Conservation (phyloP, 1,139 yeast species). For the Geotrichum phurueaensis region DNA sequence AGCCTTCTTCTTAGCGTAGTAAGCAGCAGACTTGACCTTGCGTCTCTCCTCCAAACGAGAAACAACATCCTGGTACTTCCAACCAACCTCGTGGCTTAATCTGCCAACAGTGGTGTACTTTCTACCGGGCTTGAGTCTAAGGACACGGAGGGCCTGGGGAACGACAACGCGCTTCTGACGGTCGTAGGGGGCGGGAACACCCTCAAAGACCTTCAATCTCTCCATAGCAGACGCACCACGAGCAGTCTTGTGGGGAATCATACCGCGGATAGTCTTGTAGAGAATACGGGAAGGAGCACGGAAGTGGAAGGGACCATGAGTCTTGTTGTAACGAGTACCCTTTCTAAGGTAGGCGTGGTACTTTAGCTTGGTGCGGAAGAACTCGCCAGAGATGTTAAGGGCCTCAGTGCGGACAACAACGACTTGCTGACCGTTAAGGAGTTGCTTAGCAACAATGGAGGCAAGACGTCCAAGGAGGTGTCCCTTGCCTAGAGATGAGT, state of each 20-base stretch:
- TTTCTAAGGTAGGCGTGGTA: conserved; percentile 99
- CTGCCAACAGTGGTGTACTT: conserved; percentile 98
- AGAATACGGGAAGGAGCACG: conserved; percentile 99
- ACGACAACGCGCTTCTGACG: conserved; percentile 99
- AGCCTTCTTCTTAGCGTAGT: conserved; percentile 98
- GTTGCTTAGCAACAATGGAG: conserved; percentile 96
- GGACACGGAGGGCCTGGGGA: conserved; percentile 99
- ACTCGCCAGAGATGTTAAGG: conserved; percentile 98
- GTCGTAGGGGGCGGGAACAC: conserved; percentile 99
- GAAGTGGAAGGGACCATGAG: conserved; percentile 99
- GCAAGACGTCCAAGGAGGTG: conserved; percentile 99
- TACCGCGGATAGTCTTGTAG: conserved; percentile 99
- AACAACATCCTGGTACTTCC: conserved; percentile 99
- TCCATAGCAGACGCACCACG: conserved; percentile 99
- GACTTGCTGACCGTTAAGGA: conserved; percentile 96
- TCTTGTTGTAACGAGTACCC: conserved; percentile 98
- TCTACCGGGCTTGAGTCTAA: conserved; percentile 99
- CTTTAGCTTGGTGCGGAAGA: conserved; percentile 99
- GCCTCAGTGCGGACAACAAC: conserved; percentile 98
- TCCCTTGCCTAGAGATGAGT: conserved; percentile 68
- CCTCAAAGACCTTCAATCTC: conserved; percentile 99
- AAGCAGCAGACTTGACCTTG: conserved; percentile 98
- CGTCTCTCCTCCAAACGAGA: conserved; percentile 98
- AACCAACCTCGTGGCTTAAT: conserved; percentile 94
- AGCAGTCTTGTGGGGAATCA: conserved; percentile 99